Conservation (phyloP, 2,329 filamentous ascomycete genomes). For the Aspergillus melleus region DNA sequence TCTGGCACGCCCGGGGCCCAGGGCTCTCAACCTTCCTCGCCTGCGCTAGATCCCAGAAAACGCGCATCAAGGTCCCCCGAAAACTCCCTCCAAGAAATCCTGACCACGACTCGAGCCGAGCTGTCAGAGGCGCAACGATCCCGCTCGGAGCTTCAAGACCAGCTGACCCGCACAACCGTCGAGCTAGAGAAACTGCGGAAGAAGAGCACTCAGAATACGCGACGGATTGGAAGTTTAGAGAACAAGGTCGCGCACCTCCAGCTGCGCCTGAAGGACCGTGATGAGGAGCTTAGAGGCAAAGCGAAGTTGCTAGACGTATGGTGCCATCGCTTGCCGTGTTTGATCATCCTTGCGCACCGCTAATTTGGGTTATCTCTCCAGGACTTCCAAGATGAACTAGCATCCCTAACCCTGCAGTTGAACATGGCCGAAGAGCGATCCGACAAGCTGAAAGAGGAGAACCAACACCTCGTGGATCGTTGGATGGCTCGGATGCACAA, state of each 20-base stretch:
- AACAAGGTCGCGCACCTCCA: slow-evolving; percentile 62
- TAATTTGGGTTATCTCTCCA: slow-evolving; percentile 31
- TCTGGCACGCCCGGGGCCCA: slow-evolving; percentile 22
- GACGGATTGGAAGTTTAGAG: slow-evolving; percentile 62
- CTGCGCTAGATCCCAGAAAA: slow-evolving; percentile 31
- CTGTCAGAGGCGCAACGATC: slow-evolving; percentile 75
- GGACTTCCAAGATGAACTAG: slow-evolving; percentile 90
- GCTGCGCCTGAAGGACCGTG: slow-evolving; percentile 72
- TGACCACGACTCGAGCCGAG: slow-evolving; percentile 57
- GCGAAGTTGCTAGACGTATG: slow-evolving; percentile 73
- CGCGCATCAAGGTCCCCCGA: slow-evolving; percentile 22
- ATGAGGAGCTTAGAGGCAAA: slow-evolving; percentile 83
- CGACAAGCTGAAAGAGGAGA: slow-evolving; percentile 74
- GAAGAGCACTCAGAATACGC: slow-evolving; percentile 60
- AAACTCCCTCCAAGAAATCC: slow-evolving; percentile 32
- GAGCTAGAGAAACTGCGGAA: slow-evolving; percentile 65
- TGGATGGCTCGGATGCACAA: slow-evolving; percentile 88
- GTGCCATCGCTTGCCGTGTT: background rate
- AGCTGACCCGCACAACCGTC: slow-evolving; percentile 61
- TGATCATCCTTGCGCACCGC: background rate
- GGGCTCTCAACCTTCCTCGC: slow-evolving; percentile 27
- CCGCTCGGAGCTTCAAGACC: slow-evolving; percentile 65
- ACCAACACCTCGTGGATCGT: slow-evolving; percentile 81
- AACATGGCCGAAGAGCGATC: slow-evolving; percentile 79
- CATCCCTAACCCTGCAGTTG: slow-evolving; percentile 81